Evolutionary conservation across 2,329 filamentous ascomycete genomes (phyloP).

Genomic region (Epichloe coenophiala): DNA sequence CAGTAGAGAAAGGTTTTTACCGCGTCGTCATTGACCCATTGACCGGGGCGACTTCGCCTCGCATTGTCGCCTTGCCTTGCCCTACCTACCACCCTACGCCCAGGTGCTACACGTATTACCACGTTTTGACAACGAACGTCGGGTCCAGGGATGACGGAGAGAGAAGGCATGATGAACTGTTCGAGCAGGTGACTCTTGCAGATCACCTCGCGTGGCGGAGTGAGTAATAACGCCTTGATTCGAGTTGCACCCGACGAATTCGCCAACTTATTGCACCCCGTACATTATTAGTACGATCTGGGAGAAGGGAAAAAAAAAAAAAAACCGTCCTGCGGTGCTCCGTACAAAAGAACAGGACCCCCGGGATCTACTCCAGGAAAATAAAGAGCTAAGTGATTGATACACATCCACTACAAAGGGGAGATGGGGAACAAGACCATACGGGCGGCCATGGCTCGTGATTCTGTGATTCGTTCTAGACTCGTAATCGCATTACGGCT

Average conservation of each 20-base stretch:
- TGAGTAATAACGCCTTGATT: not conserved
- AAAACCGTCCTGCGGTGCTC: too few species aligned
- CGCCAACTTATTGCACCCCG: not conserved
- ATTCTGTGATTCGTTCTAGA: slow-evolving; percentile 3
- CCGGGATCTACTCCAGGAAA: not conserved
- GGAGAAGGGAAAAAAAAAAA: too few species aligned
- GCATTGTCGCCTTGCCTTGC: not conserved
- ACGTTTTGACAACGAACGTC: not conserved
- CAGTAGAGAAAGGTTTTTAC: too few species aligned
- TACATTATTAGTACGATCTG: not conserved
- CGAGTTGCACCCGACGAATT: not conserved
- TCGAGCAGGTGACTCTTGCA: not conserved
- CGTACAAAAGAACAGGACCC: not conserved
- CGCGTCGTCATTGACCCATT: too few species aligned
- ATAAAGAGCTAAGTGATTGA: not conserved
- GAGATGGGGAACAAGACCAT: not conserved
- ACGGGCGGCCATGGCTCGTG: not conserved
- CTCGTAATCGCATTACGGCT: not conserved
- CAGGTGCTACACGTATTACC: not conserved
- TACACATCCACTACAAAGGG: not conserved
- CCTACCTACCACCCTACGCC: not conserved
- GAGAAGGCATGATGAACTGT: too few species aligned
- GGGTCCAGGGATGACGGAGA: too few species aligned
- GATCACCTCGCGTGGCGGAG: not conserved
- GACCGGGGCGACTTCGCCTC: not conserved